Base-by-base conservation (phyloP, 1,284 basidiomycete species). In the Leccinum proliferum region DNA sequence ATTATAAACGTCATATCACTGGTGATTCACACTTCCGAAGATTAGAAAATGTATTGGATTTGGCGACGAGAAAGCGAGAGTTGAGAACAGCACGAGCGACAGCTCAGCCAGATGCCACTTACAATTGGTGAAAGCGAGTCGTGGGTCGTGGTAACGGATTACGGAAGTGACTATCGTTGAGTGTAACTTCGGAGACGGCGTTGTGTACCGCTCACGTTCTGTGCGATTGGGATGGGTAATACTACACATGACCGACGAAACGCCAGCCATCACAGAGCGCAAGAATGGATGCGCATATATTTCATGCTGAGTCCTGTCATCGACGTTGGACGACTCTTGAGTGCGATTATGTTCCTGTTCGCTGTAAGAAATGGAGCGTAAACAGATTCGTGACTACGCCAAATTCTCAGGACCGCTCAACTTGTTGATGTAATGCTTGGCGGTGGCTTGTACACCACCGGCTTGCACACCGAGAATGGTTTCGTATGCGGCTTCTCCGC, bases 191-290 rank as follows among this genome's bases (percentile, higher is more conserved):
- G 21, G 21, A 21, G 21, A 21, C 21, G 21, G 21, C 21, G 21
- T 21, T 21, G 21, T 21, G 21, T 21, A 21, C 21, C 21, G 21
- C 21, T 21, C 21, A 21, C 21, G 21, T 21, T 21, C 21, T 21
- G 21, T 21, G 21, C 21, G 21, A 21, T 21, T 21, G 21, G 21
- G 21, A 21, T 21, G 21, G 21, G 21, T 21, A 21, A 21, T 21
- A 21, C 85, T 83, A 68, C 88, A 91, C 90, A 92, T 92, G 59
- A 92, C 78, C 1, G 85, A 76, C 1, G 85, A 80, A 4, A 90
- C 88, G 39, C 83, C 84, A 4, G 89, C 88, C 78, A 69, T 76
- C 3, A 66, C 65, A 1, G 67, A 60, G 39, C 82, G 76, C 62
- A 84, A 63, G 73, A 78, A 92, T 0, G 85, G 84, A 61, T 82